Evolutionary conservation across 192 early-diverging fungal species (phyloP).

Genomic region (Linnemannia schmuckeri): DNA sequence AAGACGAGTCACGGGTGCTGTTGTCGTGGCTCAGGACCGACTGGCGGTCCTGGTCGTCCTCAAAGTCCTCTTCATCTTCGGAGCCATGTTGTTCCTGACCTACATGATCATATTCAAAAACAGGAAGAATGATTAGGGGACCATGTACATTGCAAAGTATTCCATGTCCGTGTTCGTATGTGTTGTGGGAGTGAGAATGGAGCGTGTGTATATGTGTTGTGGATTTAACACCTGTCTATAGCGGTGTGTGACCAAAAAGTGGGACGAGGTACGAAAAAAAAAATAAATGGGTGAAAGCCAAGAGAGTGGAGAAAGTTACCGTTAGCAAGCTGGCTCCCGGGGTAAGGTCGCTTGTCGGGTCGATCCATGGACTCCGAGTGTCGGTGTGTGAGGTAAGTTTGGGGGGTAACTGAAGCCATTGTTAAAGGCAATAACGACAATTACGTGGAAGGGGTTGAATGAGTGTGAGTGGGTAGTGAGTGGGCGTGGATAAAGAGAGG

Average conservation of each 20-base stretch:
- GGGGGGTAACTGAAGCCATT: constrained; percentile 26
- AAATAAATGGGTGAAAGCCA: neutral
- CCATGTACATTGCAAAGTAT: neutral
- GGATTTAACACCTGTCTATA: neutral
- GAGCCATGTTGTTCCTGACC: constrained; percentile 14
- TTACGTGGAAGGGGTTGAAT: neutral
- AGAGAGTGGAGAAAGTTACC: constrained; percentile 8
- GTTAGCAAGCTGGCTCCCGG: constrained; percentile 31
- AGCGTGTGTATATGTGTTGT: neutral
- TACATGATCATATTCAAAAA: neutral
- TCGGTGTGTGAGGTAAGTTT: neutral
- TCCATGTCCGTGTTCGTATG: neutral
- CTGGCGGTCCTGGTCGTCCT: constrained; percentile 37
- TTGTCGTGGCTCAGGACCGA: constrained; percentile 19
- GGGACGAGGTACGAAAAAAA: neutral
- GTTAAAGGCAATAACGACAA: neutral
- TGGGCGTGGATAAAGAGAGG: constrained; percentile 8
- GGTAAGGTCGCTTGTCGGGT: constrained; percentile 37
- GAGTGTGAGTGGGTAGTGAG: too few relatives aligned
- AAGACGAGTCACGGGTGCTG: constrained; percentile 14
- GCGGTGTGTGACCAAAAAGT: neutral
- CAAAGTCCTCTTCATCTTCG: constrained; percentile 18
- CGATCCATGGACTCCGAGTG: constrained; percentile 20
- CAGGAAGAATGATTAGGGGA: neutral
- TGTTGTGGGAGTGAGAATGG: neutral